phyloP scores from a whole-genome alignment of 140 eudicot genomes.

The Stevia rebaudiana region DNA sequence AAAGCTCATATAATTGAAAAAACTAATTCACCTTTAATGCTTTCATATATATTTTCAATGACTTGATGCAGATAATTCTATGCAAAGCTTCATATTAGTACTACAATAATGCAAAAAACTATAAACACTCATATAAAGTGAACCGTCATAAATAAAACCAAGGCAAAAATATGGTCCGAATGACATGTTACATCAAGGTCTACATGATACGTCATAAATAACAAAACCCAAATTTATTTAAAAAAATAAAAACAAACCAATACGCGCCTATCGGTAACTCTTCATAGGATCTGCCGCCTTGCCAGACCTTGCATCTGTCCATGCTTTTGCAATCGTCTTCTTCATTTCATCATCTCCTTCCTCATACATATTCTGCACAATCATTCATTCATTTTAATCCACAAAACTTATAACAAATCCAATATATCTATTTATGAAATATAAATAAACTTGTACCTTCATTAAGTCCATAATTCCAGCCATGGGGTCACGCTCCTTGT shows the following conservation, averaged over 20 bases:
- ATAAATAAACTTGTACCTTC: too few relatives aligned
- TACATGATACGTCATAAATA: slow-evolving; percentile 13
- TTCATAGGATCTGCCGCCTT: slow-evolving; percentile 61
- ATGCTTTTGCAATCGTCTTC: slow-evolving; percentile 83
- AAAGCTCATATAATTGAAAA: too few relatives aligned
- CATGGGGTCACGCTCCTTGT: slow-evolving; percentile 84
- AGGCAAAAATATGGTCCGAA: slow-evolving; percentile 8
- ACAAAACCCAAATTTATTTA: background rate
- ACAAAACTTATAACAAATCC: too few relatives aligned
- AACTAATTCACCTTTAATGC: too few relatives aligned
- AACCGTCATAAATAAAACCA: slow-evolving; percentile 27
- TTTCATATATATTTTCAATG: too few relatives aligned
- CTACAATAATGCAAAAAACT: too few relatives aligned
- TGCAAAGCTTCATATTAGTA: too few relatives aligned
- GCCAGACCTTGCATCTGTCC: slow-evolving; percentile 87
- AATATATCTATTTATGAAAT: too few relatives aligned
- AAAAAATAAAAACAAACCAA: background rate
- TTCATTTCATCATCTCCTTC: slow-evolving; percentile 95
- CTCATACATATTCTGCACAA: slow-evolving; percentile 84
- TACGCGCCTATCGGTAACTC: slow-evolving; percentile 16
- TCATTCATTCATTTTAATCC: background rate
- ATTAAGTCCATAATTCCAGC: slow-evolving; percentile 93
- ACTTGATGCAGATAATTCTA: too few relatives aligned
- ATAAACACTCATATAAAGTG: background rate
- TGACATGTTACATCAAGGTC: slow-evolving; percentile 19